phyloP scores from a whole-genome alignment of 2,329 filamentous ascomycete genomes.

The Apiospora phragmitis region DNA sequence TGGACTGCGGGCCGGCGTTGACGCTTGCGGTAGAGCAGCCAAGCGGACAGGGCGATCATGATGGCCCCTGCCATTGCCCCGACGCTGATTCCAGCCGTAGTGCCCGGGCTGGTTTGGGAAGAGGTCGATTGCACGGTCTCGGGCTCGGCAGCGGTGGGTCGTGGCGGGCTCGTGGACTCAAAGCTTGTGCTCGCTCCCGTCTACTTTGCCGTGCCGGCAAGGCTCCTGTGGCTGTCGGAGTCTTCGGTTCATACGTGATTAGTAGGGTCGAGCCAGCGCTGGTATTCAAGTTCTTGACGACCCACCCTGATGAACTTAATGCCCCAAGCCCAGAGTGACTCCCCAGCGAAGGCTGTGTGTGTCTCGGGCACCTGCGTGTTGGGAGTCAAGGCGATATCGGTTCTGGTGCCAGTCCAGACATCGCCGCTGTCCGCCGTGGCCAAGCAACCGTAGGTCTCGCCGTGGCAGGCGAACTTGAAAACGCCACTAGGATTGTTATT shows the following conservation, averaged over 20 bases:
- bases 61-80: neutral
- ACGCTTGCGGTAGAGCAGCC: neutral
- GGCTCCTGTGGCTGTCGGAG: neutral
- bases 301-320: slow-evolving; percentile 5
- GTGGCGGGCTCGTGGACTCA: neutral
- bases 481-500: neutral
- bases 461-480: neutral
- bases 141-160: neutral
- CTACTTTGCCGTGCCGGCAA: neutral
- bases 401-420: neutral
- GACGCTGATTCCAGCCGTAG: neutral
- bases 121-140: neutral
- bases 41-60: neutral
- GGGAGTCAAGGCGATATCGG: neutral
- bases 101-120: neutral
- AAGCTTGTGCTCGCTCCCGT: neutral
- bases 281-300: neutral
- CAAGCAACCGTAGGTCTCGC: neutral
- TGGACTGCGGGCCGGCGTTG: neutral
- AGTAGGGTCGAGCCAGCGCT: neutral
- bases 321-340: neutral
- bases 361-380: neutral
- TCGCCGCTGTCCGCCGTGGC: neutral
- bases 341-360: neutral
- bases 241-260: neutral